Evolutionary conservation across 2,329 filamentous ascomycete genomes (phyloP), one percentile per base, ranked within the genome.

Genomic region (Colletotrichum graminicola): DNA sequence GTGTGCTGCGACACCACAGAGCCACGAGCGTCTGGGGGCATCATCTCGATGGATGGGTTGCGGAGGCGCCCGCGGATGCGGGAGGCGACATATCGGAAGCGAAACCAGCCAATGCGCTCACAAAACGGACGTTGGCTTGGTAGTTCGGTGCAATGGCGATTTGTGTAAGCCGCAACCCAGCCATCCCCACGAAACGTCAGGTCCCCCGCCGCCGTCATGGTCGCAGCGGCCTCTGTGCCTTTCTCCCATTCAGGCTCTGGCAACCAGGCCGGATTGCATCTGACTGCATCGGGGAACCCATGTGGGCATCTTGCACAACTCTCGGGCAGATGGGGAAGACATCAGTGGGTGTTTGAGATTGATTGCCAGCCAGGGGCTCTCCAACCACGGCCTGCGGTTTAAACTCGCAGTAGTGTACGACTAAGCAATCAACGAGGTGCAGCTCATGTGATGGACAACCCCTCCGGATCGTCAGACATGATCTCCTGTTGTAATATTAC

Each of bases 181-280:
- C 67, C 57, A 57, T 57, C 63, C 63, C 21, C 47, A 54, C 59
- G 59, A 68, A 60, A 68, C 51, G 52, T 29, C 52, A 62, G 43
- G 52, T 29, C 26, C 26, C 21, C 26, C 16, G 7, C 26, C 34
- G 26, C 47, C 23, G 68, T 63, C 52, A 67, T 59, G 64, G 39
- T 52, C 65, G 45, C 52, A 41, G 34, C 39, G 68, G 54, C 39
- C 56, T 54, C 56, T 59, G 64, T 68, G 68, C 68, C 34, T 49
- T 49, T 39, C n/a, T 29, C n/a, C 12, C 8, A 49, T 12, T 21
- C 16, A 16, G 39, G 23, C 26, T 4, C 23, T 51, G 47, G n/a
- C 5, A 16, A 16, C n/a, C 23, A 26, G n/a, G 12, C 47, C 47
- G 12, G 23, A 14, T 23, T 7, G 12, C 47, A 12, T 26, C 26